Evolutionary conservation across 768 basidiomycete genomes (phyloP), one percentile per base, ranked within the genome.

Genomic region (Phaffia tasmanica): DNA sequence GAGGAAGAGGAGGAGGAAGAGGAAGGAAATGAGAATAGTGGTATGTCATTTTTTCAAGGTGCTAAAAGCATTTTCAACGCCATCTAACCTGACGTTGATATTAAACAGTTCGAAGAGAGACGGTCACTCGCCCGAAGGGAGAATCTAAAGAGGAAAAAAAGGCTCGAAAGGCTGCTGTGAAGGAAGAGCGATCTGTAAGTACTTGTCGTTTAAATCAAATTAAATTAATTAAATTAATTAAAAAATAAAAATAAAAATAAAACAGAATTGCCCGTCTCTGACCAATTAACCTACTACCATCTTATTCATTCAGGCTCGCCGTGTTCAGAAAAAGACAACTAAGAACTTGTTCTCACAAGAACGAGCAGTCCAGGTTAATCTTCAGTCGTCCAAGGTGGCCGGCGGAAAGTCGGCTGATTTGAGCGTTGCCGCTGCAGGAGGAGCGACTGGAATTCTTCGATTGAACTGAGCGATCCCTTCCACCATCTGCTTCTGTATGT

Each of bases 111-210:
- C 65, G 70, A 57, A 74, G 75, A 70, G 78, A 80, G 64, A 88
- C 88, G 0, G 74, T 89, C 64, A 78, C 82, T 14, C 83, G 95
- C 46, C 79, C 85, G 0, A 85, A 86, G 63, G 80, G 84, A 68
- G 95, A 99, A 76, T 81, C 84, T 0, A 71, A 72, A 62, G 78
- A 79, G 60, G 79, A 80, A 55, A 76, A 78, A 72, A 78, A 77
- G 68, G 77, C 77, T 11, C 73, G 80, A 23, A 81, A 80, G 70
- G 71, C 72, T 11, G 76, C 75, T 9, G 78, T 80, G 68, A 81
- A 81, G 70, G 75, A 75, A 42, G 79, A 81, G 69, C 72, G 79
- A 57, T 71, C 74, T 46, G 74, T 75, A 21, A 62, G 75, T 72
- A 2, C 4, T 19, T 16, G 29, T 29, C 18, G 51, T 18, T 57